Base-by-base conservation (phyloP, 495 filamentous ascomycete species). In the Acidomyces sp. region DNA sequence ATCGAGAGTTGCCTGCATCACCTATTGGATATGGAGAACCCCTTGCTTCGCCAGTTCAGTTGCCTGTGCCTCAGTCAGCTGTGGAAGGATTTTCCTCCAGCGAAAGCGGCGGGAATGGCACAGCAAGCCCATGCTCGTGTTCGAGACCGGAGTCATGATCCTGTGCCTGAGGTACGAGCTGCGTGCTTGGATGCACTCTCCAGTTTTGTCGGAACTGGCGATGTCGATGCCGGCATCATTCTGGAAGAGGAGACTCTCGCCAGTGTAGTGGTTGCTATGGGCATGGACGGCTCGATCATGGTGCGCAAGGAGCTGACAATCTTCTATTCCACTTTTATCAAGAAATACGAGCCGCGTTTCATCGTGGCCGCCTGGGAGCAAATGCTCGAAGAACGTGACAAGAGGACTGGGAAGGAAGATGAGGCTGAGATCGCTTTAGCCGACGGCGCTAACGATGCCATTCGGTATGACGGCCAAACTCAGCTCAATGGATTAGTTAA, bases 61-160 rank as follows among this genome's bases (percentile, higher is more conserved):
- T 94, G 86, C 57, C 72, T 99, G 3, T 95, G 87, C 59, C 76
- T 99, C 26, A 93, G 88, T 55, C 87, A 93, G 65, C 70, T 99
- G 5, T 99, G 92, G 88, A 71, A 71, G 24, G 81, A 92, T 55
- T 80, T 82, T 36, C 74, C 85, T 0, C 86, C 94, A 47, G 88
- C 85, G 2, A 96, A 95, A 57, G 93, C 85, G 85, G 72, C 80
- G 55, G 90, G 85, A 13, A 93, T 96, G 43, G 68, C 82, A 32
- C 81, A 78, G 51, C 70, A 74, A 43, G 90, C 87, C 6, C 82
- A 83, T 25, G 62, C 74, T 34, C 77, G 82, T 49, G 71, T 99
- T 0, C 81, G 79, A 28, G 75, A 76, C 33, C 69, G 94, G 21
- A 80, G 80, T 38, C 77, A 78, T n/a, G 90, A 99, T 54, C 75